Percentiles rank a stretch among this genome's conserved stretches.
phyloP scores from a whole-genome alignment of 2,329 filamentous ascomycete genomes.

The Colletotrichum agaves region DNA sequence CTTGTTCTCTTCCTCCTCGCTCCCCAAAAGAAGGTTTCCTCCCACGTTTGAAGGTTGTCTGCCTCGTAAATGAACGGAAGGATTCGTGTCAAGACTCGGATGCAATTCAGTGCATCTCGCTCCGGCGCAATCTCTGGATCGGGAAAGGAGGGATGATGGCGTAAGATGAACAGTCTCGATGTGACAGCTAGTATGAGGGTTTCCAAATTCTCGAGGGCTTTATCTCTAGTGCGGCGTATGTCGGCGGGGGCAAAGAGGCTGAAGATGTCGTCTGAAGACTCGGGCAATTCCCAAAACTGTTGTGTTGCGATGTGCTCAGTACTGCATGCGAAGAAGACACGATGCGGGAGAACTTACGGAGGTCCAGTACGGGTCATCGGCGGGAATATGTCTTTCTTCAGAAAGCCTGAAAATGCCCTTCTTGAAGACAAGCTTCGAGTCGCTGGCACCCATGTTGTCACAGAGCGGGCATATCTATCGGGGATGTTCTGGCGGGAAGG shows the following conservation, averaged over 20 bases:
- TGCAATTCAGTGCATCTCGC: slow-evolving; percentile 91
- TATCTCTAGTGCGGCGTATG: slow-evolving; percentile 88
- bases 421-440: slow-evolving; percentile 99
- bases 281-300: slow-evolving; percentile 97
- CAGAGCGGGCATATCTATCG: slow-evolving; percentile 33
- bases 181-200: slow-evolving; percentile 86
- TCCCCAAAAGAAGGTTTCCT: slow-evolving; percentile 93
- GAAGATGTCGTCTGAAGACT: slow-evolving; percentile 95
- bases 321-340: slow-evolving; percentile 24
- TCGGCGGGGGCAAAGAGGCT: slow-evolving; percentile 91
- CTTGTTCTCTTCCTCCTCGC: slow-evolving; percentile 77
- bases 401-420: slow-evolving; percentile 96
- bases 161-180: slow-evolving; percentile 83
- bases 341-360: slow-evolving; percentile 69
- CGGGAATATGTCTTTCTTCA: slow-evolving; percentile 87
- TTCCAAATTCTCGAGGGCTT: slow-evolving; percentile 87
- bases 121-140: slow-evolving; percentile 87
- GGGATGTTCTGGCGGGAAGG: slow-evolving; percentile 16
- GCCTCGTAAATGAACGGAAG: slow-evolving; percentile 93
- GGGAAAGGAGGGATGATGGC: slow-evolving; percentile 91
- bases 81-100: slow-evolving; percentile 88
- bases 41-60: slow-evolving; percentile 84
- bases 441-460: slow-evolving; percentile 88
- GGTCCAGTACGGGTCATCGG: slow-evolving; percentile 92
- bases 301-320: slow-evolving; percentile 57